These are phyloP conservation scores for Penicillium sp. DNA, from an alignment of 2,329 filamentous ascomycete genomes.

Conservation along the genomic window DNA sequence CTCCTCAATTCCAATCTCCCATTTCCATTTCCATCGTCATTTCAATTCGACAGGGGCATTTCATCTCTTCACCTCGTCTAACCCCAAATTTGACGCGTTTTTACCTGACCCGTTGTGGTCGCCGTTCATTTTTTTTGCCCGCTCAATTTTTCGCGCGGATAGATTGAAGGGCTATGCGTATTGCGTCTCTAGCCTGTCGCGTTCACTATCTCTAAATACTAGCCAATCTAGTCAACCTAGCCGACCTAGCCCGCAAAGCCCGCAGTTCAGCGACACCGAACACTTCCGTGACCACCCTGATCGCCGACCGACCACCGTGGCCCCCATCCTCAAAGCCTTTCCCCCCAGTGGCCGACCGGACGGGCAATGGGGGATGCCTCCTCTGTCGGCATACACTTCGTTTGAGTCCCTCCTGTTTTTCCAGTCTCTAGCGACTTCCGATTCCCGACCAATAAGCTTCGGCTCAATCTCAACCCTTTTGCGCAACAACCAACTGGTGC, in stretches of 20 bases:
- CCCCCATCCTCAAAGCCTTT: conserved; percentile 34
- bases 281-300: conserved; percentile 1
- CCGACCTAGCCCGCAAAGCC: background rate
- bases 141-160: conserved; percentile 17
- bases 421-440: conserved; percentile 70
- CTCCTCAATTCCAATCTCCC: conserved; percentile 1
- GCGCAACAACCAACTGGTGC: conserved; percentile 70
- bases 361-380: conserved; percentile 56
- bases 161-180: conserved; percentile 23
- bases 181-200: conserved; percentile 8
- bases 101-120: conserved; percentile 11
- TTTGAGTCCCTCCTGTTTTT: conserved; percentile 85
- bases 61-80: background rate
- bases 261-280: background rate
- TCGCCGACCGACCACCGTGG: conserved; percentile 32
- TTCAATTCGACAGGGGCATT: background rate
- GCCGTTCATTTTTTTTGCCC: conserved; percentile 4
- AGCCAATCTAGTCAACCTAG: background rate
- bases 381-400: conserved; percentile 68
- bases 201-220: background rate
- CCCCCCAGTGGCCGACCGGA: conserved; percentile 38
- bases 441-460: conserved; percentile 65
- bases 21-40: conserved; percentile 8
- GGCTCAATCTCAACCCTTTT: conserved; percentile 70
- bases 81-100: background rate